Evolutionary conservation across 768 basidiomycete genomes (phyloP).

Genomic region (Suillus fuscotomentosus): DNA sequence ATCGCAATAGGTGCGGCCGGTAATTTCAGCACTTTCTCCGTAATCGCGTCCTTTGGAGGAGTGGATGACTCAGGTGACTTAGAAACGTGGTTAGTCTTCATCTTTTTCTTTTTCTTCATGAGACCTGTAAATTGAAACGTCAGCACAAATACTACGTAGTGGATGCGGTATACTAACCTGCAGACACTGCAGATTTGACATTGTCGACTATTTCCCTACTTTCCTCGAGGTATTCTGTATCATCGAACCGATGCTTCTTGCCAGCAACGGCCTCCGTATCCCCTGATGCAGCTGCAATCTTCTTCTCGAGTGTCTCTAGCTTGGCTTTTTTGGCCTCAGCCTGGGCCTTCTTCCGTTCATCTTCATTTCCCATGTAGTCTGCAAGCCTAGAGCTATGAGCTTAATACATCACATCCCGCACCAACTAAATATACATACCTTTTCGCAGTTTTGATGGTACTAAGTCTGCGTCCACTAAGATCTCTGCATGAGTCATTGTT

Average conservation of each 20-base stretch:
- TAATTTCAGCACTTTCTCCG: slow-evolving; percentile 4
- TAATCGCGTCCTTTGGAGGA: slow-evolving; percentile 5
- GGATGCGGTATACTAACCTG: slow-evolving; percentile 48
- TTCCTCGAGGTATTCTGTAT: slow-evolving; percentile 89
- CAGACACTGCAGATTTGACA: slow-evolving; percentile 87
- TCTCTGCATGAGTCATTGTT: slow-evolving; percentile 96
- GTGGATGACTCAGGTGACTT: slow-evolving; percentile 23
- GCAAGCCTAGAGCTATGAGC: slow-evolving; percentile 53
- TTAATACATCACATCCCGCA: neutral
- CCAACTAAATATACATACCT: slow-evolving; percentile 50
- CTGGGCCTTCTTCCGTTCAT: slow-evolving; percentile 75
- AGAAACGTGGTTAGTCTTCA: slow-evolving; percentile 38
- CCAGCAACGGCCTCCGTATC: slow-evolving; percentile 54
- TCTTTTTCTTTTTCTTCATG: slow-evolving; percentile 76
- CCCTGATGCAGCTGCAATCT: slow-evolving; percentile 46
- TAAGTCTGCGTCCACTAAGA: slow-evolving; percentile 83
- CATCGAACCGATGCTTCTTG: slow-evolving; percentile 88
- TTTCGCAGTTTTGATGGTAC: slow-evolving; percentile 95
- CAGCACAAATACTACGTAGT: slow-evolving; percentile 11
- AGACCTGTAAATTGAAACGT: slow-evolving; percentile 47
- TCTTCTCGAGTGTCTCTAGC: slow-evolving; percentile 80
- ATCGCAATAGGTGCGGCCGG: slow-evolving; percentile 12
- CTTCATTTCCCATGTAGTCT: slow-evolving; percentile 82
- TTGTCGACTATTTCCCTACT: slow-evolving; percentile 87
- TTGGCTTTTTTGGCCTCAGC: slow-evolving; percentile 79